A percentile compares a stretch with the other conserved stretches of the same genome.
phyloP scores from a whole-genome alignment of 2,329 filamentous ascomycete genomes.

The Trichoderma aggressivum region DNA sequence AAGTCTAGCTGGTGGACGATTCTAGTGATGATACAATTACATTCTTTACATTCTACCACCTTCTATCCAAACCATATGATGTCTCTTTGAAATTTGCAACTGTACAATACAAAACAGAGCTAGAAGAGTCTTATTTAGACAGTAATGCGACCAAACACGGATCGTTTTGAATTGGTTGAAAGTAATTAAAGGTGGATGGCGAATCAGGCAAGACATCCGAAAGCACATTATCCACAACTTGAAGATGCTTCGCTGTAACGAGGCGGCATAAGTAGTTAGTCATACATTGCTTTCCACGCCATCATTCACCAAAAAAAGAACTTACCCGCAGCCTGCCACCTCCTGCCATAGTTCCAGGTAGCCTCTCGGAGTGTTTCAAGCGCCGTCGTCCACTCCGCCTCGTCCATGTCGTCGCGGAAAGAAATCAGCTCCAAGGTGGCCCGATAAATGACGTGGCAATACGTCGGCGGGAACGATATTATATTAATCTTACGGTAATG shows the following conservation, averaged over 20 bases:
- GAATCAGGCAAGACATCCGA: neutral
- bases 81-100: neutral
- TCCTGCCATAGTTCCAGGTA: conserved; percentile 8
- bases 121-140: neutral
- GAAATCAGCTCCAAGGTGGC: conserved; percentile 9
- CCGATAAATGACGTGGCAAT: conserved; percentile 8
- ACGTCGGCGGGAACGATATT: conserved; percentile 6
- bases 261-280: neutral
- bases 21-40: neutral
- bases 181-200: neutral
- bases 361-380: conserved; percentile 9
- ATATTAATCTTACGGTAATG: neutral
- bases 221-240: neutral
- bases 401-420: conserved; percentile 6
- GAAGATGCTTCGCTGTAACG: neutral
- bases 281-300: neutral
- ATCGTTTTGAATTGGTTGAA: conserved; percentile 8
- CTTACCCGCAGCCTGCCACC: conserved; percentile 11
- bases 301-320: neutral
- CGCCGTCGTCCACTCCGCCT: neutral
- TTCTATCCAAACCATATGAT: neutral
- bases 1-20: neutral
- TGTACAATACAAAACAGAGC: neutral
- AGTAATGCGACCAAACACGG: conserved; percentile 7
- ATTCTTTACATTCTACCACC: neutral